Evolutionary conservation across 805 yeast genomes (phyloP), one percentile per base, ranked within the genome.

Genomic region (Myxozyma neotropica): DNA sequence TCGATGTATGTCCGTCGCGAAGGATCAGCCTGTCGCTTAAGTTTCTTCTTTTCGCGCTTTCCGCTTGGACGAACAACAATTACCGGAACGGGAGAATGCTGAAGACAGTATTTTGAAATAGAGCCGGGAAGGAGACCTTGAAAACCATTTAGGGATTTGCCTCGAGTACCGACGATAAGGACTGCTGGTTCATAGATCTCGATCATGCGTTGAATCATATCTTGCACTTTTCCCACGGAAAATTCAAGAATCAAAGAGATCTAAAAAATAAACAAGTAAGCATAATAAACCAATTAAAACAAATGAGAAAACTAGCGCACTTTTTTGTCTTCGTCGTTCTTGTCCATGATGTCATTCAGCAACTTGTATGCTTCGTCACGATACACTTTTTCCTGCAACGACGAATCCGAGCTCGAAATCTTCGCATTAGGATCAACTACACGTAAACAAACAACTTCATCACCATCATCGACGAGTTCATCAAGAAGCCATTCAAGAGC

Each of bases 41-140:
- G 69, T 55, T 70, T 70, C 45, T 64, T 65, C 55, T 68, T 70
- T 44, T 68, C 69, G 6, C 74, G 70, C 49, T 72, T 74, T 33
- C 72, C 73, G 29, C 67, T 64, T 10, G 80, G 80, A 35, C 76
- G 75, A 31, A 80, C 79, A 2, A 80, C 79, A 39, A 78, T 70
- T 1, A 79, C 81, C 0, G 83, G 83, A 5, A 80, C 73, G 1
- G 74, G 74, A 6, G 81, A 76, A 55, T 75, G 77, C 58, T 78
- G 79, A n/a, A 80, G 67, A 64, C 79, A 80, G 61, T 77, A 76
- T 60, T 80, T 80, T 2, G 81, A 78, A 68, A 80, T 71, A 1
- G 81, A 76, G 38, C 80, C 79, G 0, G 81, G 79, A 48, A 79
- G 61, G 3, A 77, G 70, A 8, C 76, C 77, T 44, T 71, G 77